Conservation (phyloP, 108 stramenopile genomes). For the Cyclotella atomus region DNA sequence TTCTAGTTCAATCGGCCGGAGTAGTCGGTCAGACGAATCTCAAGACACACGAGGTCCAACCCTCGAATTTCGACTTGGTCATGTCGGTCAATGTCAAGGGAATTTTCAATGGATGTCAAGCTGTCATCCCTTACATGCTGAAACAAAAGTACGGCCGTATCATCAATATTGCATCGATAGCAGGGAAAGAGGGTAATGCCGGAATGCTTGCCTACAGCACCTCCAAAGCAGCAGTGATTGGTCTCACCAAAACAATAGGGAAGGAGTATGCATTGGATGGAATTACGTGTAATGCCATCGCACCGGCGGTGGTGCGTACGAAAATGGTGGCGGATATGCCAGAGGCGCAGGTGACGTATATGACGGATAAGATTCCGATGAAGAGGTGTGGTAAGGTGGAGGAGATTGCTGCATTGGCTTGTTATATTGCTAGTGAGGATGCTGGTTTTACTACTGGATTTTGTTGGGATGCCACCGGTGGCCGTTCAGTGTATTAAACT, state of each 20-base stretch:
- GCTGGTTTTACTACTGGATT: slow-evolving; percentile 67
- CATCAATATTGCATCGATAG: slow-evolving; percentile 73
- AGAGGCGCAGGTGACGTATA: slow-evolving; percentile 65
- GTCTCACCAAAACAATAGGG: slow-evolving; percentile 73
- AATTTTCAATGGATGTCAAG: slow-evolving; percentile 63
- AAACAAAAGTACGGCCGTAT: slow-evolving; percentile 67
- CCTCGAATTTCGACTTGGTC: slow-evolving; percentile 62
- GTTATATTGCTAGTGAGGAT: slow-evolving; percentile 60
- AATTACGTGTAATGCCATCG: slow-evolving; percentile 74
- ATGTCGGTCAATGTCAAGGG: slow-evolving; percentile 62
- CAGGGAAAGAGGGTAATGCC: slow-evolving; percentile 73
- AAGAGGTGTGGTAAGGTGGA: slow-evolving; percentile 67
- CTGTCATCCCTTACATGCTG: slow-evolving; percentile 64
- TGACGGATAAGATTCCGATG: slow-evolving; percentile 80
- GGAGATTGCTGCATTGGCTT: slow-evolving; percentile 59
- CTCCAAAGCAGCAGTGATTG: slow-evolving; percentile 78
- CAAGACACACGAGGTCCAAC: slow-evolving; percentile 52
- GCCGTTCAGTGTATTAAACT: slow-evolving; percentile 57
- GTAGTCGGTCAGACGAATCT: slow-evolving; percentile 58
- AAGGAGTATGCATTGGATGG: slow-evolving; percentile 78
- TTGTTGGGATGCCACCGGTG: slow-evolving; percentile 66
- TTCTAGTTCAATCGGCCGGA: slow-evolving; percentile 64
- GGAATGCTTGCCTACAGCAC: slow-evolving; percentile 72
- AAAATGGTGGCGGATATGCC: slow-evolving; percentile 76
- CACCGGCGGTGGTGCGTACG: slow-evolving; percentile 74